Evolutionary conservation across 352 stramenopile genomes (phyloP).

Genomic region (Pythium biforme): DNA sequence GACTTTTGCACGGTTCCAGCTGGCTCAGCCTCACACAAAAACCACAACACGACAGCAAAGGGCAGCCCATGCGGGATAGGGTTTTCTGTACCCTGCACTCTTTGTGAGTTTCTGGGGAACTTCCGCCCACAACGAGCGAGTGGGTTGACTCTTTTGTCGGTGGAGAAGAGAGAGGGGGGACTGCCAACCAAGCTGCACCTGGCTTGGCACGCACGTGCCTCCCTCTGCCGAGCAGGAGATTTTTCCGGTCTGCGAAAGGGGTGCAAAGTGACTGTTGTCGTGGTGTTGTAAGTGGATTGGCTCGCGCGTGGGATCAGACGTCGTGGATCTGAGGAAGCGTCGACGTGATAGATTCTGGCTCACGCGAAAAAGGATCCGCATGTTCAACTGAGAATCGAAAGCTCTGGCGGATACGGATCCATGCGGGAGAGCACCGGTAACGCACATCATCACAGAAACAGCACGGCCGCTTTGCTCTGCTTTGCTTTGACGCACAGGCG

Average conservation of each 20-base stretch:
- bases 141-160: conserved; percentile 18
- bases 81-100: conserved; percentile 2
- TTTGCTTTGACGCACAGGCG: background rate
- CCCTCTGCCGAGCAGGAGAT: conserved; percentile 21
- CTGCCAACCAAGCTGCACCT: conserved; percentile 6
- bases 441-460: background rate
- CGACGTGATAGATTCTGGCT: conserved; percentile 21
- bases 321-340: conserved; percentile 15
- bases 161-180: conserved; percentile 14
- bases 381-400: conserved; percentile 21
- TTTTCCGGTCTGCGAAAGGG: conserved; percentile 29
- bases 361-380: conserved; percentile 5
- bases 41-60: conserved; percentile 18
- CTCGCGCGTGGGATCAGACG: conserved; percentile 15
- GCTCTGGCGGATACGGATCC: background rate
- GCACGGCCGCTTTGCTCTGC: background rate
- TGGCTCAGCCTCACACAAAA: conserved; percentile 6
- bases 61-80: conserved; percentile 16
- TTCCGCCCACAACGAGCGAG: background rate
- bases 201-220: conserved; percentile 19
- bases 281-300: conserved; percentile 26
- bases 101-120: conserved; percentile 10
- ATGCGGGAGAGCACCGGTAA: too few species aligned
- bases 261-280: conserved; percentile 17
- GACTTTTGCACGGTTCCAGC: conserved; percentile 15